Evolutionary conservation across 1,284 basidiomycete genomes (phyloP).

Genomic region (Coniophora puteana): DNA sequence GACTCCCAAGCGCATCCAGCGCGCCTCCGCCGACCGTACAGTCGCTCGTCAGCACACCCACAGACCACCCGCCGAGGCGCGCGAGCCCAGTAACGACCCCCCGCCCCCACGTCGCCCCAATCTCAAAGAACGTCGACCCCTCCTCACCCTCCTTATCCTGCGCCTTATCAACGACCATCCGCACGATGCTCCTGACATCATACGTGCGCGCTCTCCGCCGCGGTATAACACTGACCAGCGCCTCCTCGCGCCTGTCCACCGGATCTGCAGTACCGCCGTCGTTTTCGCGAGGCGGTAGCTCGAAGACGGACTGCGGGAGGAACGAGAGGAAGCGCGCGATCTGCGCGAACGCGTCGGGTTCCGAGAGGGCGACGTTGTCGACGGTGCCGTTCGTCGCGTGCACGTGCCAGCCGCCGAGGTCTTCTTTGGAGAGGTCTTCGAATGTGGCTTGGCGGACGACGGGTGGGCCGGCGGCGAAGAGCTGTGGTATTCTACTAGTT

Average conservation of each 20-base stretch:
- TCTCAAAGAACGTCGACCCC: too few species aligned
- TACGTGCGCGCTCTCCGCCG: constrained; percentile 33
- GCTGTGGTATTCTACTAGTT: too few species aligned
- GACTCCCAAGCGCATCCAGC: too few species aligned
- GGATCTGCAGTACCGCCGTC: constrained; percentile 21
- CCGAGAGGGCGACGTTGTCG: constrained; percentile 36
- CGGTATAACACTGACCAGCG: constrained; percentile 35
- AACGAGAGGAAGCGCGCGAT: constrained; percentile 36
- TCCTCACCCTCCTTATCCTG: too few species aligned
- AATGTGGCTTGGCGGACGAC: constrained; percentile 40
- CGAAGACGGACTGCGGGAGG: constrained; percentile 36
- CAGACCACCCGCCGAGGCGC: too few species aligned
- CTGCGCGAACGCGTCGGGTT: constrained; percentile 35
- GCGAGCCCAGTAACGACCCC: too few species aligned
- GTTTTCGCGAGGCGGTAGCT: constrained; percentile 28
- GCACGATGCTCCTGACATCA: constrained; percentile 35
- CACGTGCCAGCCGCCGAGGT: constrained; percentile 38
- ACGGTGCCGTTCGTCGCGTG: constrained; percentile 38
- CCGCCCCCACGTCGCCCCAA: too few species aligned
- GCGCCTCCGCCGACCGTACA: too few species aligned
- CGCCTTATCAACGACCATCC: too few species aligned
- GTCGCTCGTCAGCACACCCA: too few species aligned
- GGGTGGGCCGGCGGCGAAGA: constrained; percentile 40
- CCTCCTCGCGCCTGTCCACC: constrained; percentile 29
- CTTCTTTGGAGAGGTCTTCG: constrained; percentile 39